phyloP scores from a whole-genome alignment of 768 basidiomycete genomes.

The Boletales sp. region DNA sequence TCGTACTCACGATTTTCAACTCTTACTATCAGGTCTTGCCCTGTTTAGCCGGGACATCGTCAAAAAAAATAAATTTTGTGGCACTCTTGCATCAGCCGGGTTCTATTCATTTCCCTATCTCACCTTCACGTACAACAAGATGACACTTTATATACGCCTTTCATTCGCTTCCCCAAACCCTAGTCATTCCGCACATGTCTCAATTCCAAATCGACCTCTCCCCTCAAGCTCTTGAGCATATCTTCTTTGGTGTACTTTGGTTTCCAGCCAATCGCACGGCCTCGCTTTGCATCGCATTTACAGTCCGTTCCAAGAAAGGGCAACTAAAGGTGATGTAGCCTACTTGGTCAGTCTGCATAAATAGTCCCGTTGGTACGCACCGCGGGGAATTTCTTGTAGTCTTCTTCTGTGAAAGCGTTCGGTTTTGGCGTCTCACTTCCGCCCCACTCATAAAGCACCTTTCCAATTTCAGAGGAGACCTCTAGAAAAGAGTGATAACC shows the following conservation, averaged over 20 bases:
- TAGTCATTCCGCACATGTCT: background rate
- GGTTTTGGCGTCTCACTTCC: conserved; percentile 28
- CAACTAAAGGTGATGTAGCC: conserved; percentile 5
- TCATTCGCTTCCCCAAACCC: too few species aligned
- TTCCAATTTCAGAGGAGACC: conserved; percentile 40
- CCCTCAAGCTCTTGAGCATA: conserved; percentile 16
- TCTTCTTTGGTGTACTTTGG: conserved; percentile 30
- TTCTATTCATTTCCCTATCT: too few species aligned
- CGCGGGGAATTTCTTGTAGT: conserved; percentile 1
- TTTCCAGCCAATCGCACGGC: conserved; percentile 25
- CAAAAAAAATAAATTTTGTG: too few species aligned
- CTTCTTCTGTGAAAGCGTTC: conserved; percentile 37
- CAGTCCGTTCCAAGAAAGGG: conserved; percentile 21
- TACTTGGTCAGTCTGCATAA: background rate
- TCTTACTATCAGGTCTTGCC: too few species aligned
- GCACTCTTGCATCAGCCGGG: too few species aligned
- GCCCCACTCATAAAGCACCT: conserved; percentile 21
- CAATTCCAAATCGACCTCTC: conserved; percentile 20
- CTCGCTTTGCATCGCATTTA: conserved; percentile 14
- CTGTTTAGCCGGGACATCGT: too few species aligned
- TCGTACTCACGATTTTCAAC: too few species aligned
- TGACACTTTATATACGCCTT: too few species aligned
- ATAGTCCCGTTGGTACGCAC: conserved; percentile 2
- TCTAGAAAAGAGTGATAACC: conserved; percentile 47
- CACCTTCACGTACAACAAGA: too few species aligned